A percentile compares a stretch with the other conserved stretches of the same genome.
phyloP scores from a whole-genome alignment of 257 asterid genomes.

The Scutellaria galericulata region DNA sequence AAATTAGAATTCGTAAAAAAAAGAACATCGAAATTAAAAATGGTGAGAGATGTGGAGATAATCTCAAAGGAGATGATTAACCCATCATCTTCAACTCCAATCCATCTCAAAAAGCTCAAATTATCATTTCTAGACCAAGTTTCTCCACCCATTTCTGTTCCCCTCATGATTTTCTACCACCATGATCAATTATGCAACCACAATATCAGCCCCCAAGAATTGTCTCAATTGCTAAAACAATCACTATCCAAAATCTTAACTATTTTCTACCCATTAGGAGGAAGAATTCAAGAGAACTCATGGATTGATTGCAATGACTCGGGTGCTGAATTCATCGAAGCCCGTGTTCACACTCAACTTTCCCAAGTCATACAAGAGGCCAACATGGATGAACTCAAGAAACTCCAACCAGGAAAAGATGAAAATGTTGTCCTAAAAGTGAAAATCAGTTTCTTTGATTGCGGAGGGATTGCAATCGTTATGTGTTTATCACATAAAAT shows the following conservation, averaged over 20 bases:
- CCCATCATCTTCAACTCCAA: slow-evolving; percentile 36
- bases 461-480: slow-evolving; percentile 18
- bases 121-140: slow-evolving; percentile 30
- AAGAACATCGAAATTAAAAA: neutral
- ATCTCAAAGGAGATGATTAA: slow-evolving; percentile 33
- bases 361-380: slow-evolving; percentile 11
- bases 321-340: slow-evolving; percentile 26
- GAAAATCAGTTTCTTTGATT: neutral
- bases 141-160: slow-evolving; percentile 24
- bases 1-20: neutral
- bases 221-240: slow-evolving; percentile 21
- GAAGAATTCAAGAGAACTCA: neutral
- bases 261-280: slow-evolving; percentile 29
- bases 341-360: slow-evolving; percentile 12
- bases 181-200: neutral
- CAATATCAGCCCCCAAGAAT: neutral
- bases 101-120: slow-evolving; percentile 29
- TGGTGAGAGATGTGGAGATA: slow-evolving; percentile 23
- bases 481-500: slow-evolving; percentile 19
- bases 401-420: slow-evolving; percentile 1
- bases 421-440: slow-evolving; percentile 11
- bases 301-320: slow-evolving; percentile 17
- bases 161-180: slow-evolving; percentile 28
- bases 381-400: slow-evolving; percentile 23
- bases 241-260: slow-evolving; percentile 24